phyloP scores from a whole-genome alignment of 306 rosid species.

The Cicer bijugum region DNA sequence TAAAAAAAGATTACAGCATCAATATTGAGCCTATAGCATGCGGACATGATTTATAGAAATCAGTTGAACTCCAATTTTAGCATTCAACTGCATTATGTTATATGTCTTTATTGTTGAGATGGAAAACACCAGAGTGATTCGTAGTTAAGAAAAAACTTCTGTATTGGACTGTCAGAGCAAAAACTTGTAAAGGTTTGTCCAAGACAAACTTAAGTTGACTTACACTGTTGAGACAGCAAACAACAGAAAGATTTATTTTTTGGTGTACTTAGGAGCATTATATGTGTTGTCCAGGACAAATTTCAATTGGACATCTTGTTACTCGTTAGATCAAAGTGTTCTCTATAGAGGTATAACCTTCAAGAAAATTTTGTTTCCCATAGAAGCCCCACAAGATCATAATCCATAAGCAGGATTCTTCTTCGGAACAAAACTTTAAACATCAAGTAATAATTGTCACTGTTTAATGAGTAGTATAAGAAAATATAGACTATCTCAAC shows the following conservation, averaged over 20 bases:
- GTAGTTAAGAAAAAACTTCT: background rate
- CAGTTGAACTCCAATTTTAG: constrained; percentile 24
- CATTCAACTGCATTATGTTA: constrained; percentile 11
- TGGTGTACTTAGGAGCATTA: constrained; percentile 7
- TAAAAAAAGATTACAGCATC: constrained; percentile 6
- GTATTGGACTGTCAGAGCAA: constrained; percentile 3
- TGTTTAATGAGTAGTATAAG: constrained; percentile 4
- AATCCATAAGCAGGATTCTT: constrained; percentile 10
- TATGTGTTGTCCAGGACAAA: background rate
- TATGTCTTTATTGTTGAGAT: background rate
- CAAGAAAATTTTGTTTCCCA: constrained; percentile 23
- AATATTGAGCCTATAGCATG: background rate
- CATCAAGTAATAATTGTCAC: background rate
- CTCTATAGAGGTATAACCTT: background rate
- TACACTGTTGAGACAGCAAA: constrained; percentile 25
- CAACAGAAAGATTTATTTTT: background rate
- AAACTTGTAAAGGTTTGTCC: background rate
- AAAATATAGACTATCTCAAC: constrained; percentile 7
- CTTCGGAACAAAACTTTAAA: constrained; percentile 19
- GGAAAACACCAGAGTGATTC: constrained; percentile 22
- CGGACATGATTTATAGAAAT: constrained; percentile 8
- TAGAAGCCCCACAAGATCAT: constrained; percentile 15
- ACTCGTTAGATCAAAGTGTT: constrained; percentile 4
- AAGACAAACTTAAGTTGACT: background rate
- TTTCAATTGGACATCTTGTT: constrained; percentile 33